Base-by-base conservation (phyloP, 495 filamentous ascomycete genomes). In the Aspergillus heteromorphus region DNA sequence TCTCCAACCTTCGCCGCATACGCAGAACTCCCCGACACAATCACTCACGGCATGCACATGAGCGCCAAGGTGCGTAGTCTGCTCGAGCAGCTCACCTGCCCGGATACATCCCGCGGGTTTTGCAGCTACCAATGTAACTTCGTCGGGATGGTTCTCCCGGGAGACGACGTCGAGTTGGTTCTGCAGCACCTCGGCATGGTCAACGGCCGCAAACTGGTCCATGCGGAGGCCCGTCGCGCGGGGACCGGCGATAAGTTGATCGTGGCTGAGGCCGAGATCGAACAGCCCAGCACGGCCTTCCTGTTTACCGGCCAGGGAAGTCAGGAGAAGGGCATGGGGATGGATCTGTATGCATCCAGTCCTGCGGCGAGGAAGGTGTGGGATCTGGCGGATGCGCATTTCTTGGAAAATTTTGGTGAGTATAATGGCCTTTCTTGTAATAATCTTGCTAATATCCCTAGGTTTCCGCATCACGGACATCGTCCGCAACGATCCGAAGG, bases 301-400 rank as follows among this genome's bases (percentile, higher is more conserved):
- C 30, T 50, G 30, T 50, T 50, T 13, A 50, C 48, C 48, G 48
- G 48, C 14, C 48, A 50, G 48, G 48, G 48, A 0, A 50, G 30
- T 16, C 48, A 50, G 30, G 48, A 50, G 48, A 50, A n/a, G 31
- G 48, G 48, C 13, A 50, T 50, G 48, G 48, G 48, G 4, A 50
- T 50, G 48, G 17, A 31, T 4, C 31, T 50, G 8, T 50, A 50
- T 36, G 48, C 17, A 2, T 21, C 48, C 14, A n/a, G 27, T 21
- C 14, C 18, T 9, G 29, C 48, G 4, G 29, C 48, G 2, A n/a
- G 17, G 13, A 36, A 31, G 23, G 29, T 50, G 8, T 50, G 48
- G 48, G 48, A 50, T n/a, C 29, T 31, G 23, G 48, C 48, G 2
- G 48, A 50, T n/a, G 18, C 20, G 17, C 30, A 50, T 14, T 50